A percentile compares a stretch with the other conserved stretches of the same genome.
phyloP scores from a whole-genome alignment of 1,284 basidiomycete genomes.

The Puccinia hordei region DNA sequence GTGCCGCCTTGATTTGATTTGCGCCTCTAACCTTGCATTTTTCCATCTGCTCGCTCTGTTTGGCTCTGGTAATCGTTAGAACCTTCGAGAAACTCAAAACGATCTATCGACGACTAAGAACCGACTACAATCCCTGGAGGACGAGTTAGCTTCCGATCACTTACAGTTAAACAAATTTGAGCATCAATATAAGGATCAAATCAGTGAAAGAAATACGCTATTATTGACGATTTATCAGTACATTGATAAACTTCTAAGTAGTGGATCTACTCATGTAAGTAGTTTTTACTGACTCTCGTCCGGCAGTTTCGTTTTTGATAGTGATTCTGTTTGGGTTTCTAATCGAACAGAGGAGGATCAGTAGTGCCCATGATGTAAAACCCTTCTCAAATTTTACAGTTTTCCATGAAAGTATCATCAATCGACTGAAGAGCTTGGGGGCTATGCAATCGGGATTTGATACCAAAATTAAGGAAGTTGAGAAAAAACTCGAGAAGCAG shows the following conservation, averaged over 20 bases:
- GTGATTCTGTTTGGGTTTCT: too few species aligned
- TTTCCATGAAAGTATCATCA: slow-evolving; percentile 92
- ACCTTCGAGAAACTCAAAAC: slow-evolving; percentile 61
- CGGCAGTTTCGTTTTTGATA: background rate
- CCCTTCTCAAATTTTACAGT: slow-evolving; percentile 85
- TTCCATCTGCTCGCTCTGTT: background rate
- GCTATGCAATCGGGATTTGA: slow-evolving; percentile 85
- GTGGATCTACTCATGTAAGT: slow-evolving; percentile 33
- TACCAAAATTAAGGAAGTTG: slow-evolving; percentile 77
- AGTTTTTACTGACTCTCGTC: background rate
- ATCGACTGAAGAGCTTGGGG: slow-evolving; percentile 77
- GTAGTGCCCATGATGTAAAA: slow-evolving; percentile 70
- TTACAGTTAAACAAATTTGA: slow-evolving; percentile 72
- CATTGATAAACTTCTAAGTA: slow-evolving; percentile 79
- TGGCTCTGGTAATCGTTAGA: slow-evolving; percentile 34
- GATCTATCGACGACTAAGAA: slow-evolving; percentile 66
- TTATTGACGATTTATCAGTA: slow-evolving; percentile 90
- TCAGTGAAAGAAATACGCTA: slow-evolving; percentile 88
- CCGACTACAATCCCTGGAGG: slow-evolving; percentile 74
- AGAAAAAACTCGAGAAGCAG: slow-evolving; percentile 71
- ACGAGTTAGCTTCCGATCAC: slow-evolving; percentile 79
- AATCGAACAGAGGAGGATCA: slow-evolving; percentile 52
- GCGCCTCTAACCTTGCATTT: slow-evolving; percentile 45
- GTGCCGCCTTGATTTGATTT: slow-evolving; percentile 55
- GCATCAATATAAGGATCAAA: slow-evolving; percentile 79